Evolutionary conservation across 139 green algal genomes (phyloP).

Genomic region (Medakamo hakoo): DNA sequence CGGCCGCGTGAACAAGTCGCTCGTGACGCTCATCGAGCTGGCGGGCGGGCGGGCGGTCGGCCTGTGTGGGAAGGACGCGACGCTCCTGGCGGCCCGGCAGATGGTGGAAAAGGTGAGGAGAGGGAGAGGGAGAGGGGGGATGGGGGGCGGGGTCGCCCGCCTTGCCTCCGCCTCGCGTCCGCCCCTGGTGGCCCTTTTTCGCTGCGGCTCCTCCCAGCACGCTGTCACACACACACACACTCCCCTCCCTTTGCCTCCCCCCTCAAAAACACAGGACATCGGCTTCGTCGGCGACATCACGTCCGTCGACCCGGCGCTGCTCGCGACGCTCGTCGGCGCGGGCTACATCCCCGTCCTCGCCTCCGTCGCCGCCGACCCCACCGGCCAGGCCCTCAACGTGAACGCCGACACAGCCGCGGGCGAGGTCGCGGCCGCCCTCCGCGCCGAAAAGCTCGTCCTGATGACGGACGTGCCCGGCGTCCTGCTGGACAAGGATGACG

Average conservation of each 20-base stretch:
- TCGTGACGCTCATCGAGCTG: constrained; percentile 92
- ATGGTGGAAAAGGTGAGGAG: constrained; percentile 82
- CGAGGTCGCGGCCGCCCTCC: constrained; percentile 81
- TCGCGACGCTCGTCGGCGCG: constrained; percentile 51
- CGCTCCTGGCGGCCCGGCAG: constrained; percentile 67
- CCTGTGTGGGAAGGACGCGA: constrained; percentile 89
- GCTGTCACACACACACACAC: too few relatives aligned
- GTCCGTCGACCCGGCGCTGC: constrained; percentile 44
- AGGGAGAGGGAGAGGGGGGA: too few relatives aligned
- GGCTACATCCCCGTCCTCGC: constrained; percentile 90
- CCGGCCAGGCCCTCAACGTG: constrained; percentile 88
- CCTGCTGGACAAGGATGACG: constrained; percentile 77
- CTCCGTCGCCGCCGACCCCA: constrained; percentile 72
- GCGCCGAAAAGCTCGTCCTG: constrained; percentile 96
- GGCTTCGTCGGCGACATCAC: constrained; percentile 92
- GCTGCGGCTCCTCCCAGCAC: too few relatives aligned
- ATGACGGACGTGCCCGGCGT: constrained; percentile 96
- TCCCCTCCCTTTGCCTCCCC: too few relatives aligned
- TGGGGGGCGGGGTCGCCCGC: too few relatives aligned
- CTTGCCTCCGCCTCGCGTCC: too few relatives aligned
- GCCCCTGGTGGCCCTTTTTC: too few relatives aligned
- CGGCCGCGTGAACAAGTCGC: constrained; percentile 91
- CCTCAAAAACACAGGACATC: too few relatives aligned
- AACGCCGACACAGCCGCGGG: constrained; percentile 96
- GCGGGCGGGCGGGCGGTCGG: constrained; percentile 79